Percentiles rank a stretch among this genome's conserved stretches.
Evolutionary conservation across 768 basidiomycete genomes (phyloP).

Genomic region (Pleurotus cornucopiae): DNA sequence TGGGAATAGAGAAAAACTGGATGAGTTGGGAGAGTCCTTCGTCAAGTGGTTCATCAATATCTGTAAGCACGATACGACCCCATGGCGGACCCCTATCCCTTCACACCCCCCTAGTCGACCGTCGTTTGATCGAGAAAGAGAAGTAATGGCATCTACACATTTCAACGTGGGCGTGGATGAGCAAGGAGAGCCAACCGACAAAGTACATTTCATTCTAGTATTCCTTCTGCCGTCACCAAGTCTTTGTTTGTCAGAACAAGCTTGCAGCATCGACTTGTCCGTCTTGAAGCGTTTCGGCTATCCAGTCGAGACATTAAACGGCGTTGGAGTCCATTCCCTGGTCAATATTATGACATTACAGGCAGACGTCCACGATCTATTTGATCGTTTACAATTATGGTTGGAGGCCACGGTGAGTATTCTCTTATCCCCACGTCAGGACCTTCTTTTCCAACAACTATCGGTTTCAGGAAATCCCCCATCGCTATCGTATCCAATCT

Average conservation of each 20-base stretch:
- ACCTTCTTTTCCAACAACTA: neutral
- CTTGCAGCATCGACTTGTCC: neutral
- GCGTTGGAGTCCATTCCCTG: slow-evolving; percentile 1
- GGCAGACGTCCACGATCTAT: neutral
- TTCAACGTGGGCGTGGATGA: neutral
- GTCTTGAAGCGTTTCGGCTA: neutral
- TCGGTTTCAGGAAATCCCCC: neutral
- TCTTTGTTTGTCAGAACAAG: neutral
- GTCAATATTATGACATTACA: slow-evolving; percentile 2
- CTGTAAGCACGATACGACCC: neutral
- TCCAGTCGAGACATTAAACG: neutral
- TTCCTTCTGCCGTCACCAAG: neutral
- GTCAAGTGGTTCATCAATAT: neutral
- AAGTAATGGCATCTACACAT: neutral
- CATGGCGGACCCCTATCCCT: neutral
- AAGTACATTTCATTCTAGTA: neutral
- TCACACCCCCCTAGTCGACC: too few relatives aligned
- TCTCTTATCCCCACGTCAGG: neutral
- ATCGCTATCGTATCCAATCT: neutral
- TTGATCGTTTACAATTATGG: neutral
- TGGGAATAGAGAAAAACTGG: neutral
- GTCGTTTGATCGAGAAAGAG: neutral
- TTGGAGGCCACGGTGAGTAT: slow-evolving; percentile 4
- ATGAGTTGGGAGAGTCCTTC: neutral
- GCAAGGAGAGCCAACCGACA: neutral